Conservation (phyloP, 495 filamentous ascomycete genomes). For the Neurospora sp. region DNA sequence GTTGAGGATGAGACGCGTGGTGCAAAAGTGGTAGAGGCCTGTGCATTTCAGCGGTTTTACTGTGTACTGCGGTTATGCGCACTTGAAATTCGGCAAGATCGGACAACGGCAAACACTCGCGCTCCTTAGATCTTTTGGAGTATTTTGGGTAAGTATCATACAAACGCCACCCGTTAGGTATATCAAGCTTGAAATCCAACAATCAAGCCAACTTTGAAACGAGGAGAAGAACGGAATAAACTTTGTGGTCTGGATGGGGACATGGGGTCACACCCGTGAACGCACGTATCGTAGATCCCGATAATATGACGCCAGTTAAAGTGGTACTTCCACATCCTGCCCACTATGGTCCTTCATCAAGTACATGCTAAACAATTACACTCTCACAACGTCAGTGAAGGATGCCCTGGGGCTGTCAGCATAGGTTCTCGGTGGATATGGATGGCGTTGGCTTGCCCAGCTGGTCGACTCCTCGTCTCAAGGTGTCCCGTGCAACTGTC, state of each 20-base stretch:
- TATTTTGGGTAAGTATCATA: background rate
- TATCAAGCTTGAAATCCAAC: background rate
- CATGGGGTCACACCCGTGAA: background rate
- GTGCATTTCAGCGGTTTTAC: background rate
- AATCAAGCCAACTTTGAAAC: background rate
- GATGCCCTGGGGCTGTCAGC: background rate
- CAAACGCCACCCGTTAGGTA: background rate
- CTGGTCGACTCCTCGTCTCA: background rate
- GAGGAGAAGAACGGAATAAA: background rate
- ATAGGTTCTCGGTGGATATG: background rate
- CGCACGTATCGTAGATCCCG: background rate
- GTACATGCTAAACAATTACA: slow-evolving; percentile 7
- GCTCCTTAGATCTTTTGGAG: background rate
- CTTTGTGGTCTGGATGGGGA: background rate
- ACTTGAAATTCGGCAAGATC: background rate
- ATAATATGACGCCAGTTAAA: slow-evolving; percentile 9
- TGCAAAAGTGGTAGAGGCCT: background rate
- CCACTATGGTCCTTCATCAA: background rate
- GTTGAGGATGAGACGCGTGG: background rate
- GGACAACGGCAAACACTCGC: background rate
- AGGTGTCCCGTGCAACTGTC: background rate
- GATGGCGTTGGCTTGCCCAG: background rate
- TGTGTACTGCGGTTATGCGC: background rate
- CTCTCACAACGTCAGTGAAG: background rate
- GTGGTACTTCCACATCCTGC: background rate